A percentile compares a stretch with the other conserved stretches of the same genome.
Evolutionary conservation across 2,329 filamentous ascomycete genomes (phyloP).

Genomic region (Setomelanomma holmii): DNA sequence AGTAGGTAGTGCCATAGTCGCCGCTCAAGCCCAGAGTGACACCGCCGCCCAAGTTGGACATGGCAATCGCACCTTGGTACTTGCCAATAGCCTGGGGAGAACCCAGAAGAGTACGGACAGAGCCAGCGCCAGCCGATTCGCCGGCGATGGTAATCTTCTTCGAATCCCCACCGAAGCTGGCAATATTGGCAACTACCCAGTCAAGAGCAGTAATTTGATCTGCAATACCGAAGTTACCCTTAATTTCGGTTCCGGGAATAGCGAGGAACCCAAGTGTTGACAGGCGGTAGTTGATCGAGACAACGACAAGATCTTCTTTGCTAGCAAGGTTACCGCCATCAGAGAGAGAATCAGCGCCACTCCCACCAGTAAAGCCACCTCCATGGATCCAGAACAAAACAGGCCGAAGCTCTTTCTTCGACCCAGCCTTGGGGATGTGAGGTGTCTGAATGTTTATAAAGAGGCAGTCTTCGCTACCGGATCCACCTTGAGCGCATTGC

Average conservation of each 20-base stretch:
- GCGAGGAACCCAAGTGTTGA: constrained; percentile 66
- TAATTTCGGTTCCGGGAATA: constrained; percentile 61
- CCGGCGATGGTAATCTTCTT: constrained; percentile 56
- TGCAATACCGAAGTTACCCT: constrained; percentile 62
- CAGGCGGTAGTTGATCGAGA: constrained; percentile 67
- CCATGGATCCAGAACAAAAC: constrained; percentile 63
- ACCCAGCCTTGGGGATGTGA: constrained; percentile 47
- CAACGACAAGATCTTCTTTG: constrained; percentile 65
- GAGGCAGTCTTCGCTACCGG: constrained; percentile 57
- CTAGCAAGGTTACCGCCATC: constrained; percentile 66
- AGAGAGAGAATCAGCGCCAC: constrained; percentile 37
- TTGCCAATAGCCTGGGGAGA: constrained; percentile 57
- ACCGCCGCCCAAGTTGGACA: constrained; percentile 64
- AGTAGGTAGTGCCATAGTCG: constrained; percentile 66
- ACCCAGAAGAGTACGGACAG: constrained; percentile 62
- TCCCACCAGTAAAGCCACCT: constrained; percentile 63
- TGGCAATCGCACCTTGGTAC: constrained; percentile 56
- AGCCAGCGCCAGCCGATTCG: constrained; percentile 62
- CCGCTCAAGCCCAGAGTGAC: constrained; percentile 62
- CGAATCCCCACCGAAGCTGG: constrained; percentile 57
- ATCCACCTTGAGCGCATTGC: constrained; percentile 52
- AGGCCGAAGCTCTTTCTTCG: constrained; percentile 51
- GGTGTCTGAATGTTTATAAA: constrained; percentile 59
- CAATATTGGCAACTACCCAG: constrained; percentile 57
- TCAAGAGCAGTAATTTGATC: constrained; percentile 60